Evolutionary conservation across 371 early-diverging fungal species (phyloP).

Genomic region (Saksenaea vasiformis): DNA sequence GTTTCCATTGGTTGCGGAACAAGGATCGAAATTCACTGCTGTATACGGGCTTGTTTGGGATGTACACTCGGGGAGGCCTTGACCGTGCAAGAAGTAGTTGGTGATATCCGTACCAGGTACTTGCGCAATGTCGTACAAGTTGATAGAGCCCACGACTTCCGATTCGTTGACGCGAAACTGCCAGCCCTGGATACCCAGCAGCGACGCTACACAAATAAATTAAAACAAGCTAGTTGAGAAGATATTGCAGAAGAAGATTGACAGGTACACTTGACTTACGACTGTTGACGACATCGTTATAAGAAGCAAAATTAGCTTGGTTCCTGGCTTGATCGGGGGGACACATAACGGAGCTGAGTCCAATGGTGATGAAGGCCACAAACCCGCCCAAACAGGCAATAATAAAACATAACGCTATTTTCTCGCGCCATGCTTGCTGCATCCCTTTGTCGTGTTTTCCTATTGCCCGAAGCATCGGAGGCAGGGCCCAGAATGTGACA

Average conservation of each 20-base stretch:
- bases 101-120: conserved; percentile 60
- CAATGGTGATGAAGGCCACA: conserved; percentile 67
- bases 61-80: conserved; percentile 20
- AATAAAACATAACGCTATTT: conserved; percentile 77
- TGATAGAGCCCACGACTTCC: conserved; percentile 23
- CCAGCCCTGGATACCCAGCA: conserved; percentile 38
- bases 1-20: conserved; percentile 43
- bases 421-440: conserved; percentile 94
- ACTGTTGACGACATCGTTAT: conserved; percentile 30
- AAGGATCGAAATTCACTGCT: conserved; percentile 45
- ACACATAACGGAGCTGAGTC: conserved; percentile 57
- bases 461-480: conserved; percentile 55
- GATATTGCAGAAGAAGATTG: background rate
- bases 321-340: conserved; percentile 42
- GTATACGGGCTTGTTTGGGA: conserved; percentile 27
- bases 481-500: conserved; percentile 78
- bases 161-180: conserved; percentile 34
- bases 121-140: conserved; percentile 16
- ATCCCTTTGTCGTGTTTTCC: conserved; percentile 64
- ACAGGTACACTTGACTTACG: conserved; percentile 13
- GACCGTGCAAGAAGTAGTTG: conserved; percentile 39
- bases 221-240: conserved; percentile 6
- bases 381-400: conserved; percentile 63
- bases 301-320: conserved; percentile 43
- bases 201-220: conserved; percentile 15